phyloP scores from a whole-genome alignment of 441 rosid genomes.

The Pelargonium citronellum region DNA sequence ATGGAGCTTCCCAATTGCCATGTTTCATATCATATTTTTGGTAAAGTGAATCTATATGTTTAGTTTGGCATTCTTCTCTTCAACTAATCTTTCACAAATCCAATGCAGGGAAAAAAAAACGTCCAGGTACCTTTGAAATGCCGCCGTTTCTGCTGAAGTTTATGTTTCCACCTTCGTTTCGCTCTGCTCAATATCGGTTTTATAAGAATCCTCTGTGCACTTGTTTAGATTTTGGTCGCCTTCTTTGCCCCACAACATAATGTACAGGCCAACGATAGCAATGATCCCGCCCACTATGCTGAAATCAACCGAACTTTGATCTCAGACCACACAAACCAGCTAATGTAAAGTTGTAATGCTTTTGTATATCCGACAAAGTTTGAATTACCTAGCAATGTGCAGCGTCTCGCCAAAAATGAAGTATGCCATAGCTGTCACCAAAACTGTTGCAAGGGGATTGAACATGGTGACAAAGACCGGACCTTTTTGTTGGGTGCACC shows the following conservation, averaged over 20 bases:
- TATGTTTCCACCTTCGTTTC: neutral
- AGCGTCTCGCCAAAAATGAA: constrained; percentile 56
- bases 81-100: neutral
- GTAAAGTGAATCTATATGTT: too few species aligned
- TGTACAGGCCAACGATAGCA: constrained; percentile 47
- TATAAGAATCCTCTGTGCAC: constrained; percentile 16
- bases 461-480: constrained; percentile 69
- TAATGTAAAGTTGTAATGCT: neutral
- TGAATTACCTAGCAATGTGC: constrained; percentile 46
- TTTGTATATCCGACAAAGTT: neutral
- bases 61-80: too few species aligned
- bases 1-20: too few species aligned
- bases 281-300: constrained; percentile 48
- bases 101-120: constrained; percentile 23
- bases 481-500: constrained; percentile 56
- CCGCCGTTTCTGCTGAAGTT: constrained; percentile 20
- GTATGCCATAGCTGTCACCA: constrained; percentile 45
- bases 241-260: constrained; percentile 66
- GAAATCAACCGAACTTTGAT: constrained; percentile 9
- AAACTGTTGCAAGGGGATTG: constrained; percentile 51
- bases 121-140: constrained; percentile 21
- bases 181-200: constrained; percentile 8
- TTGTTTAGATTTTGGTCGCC: constrained; percentile 23
- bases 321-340: neutral
- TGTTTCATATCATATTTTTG: too few species aligned